Base-by-base conservation (phyloP, 371 early-diverging fungal species). In the Haplosporangium sp. region DNA sequence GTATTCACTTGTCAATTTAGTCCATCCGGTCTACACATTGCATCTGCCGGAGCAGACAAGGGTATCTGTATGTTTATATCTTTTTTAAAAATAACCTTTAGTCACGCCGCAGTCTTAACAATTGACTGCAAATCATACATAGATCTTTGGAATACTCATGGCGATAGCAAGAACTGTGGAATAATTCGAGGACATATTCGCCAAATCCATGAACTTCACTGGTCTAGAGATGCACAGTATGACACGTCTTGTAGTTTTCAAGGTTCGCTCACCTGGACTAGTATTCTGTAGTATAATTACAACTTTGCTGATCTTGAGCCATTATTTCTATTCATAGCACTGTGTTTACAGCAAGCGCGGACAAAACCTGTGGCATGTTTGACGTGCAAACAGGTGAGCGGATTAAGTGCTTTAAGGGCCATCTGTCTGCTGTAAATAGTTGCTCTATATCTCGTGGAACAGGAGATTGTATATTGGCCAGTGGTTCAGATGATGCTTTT, bases 61-160 rank as follows among this genome's bases (percentile, higher is more conserved):
- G 87, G 86, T 20, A 95, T 98, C 27, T 86, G 94, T 95, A 87
- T 45, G 40, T 19, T 15, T 9, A 8, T 13, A 17, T 17, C 19
- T 52, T n/a, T 52, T 52, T 50, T 50, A n/a, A 27, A 27, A 27
- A 27, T 27, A 27, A 27, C 27, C 27, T 27, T 27, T 27, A 27
- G 27, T 27, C 27, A 27, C 27, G 27, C 27, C 27, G 27, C 27
- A 27, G 27, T 27, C 27, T 27, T 27, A 27, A 27, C 27, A 27
- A 27, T 27, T 27, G 27, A 20, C 11, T 34, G 34, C 11, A 35
- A 19, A 55, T 9, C 2, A 55, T 15, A 34, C 20, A 39, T 86
- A 94, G 94, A 94, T 57, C 83, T 98, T 53, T 98, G 98, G 98
- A 93, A 95, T 74, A 94, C 95, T 2, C 94, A 93, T 77, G 95